Evolutionary conservation across 2,329 filamentous ascomycete genomes (phyloP).

Genomic region (Nigrospora sphaerica): DNA sequence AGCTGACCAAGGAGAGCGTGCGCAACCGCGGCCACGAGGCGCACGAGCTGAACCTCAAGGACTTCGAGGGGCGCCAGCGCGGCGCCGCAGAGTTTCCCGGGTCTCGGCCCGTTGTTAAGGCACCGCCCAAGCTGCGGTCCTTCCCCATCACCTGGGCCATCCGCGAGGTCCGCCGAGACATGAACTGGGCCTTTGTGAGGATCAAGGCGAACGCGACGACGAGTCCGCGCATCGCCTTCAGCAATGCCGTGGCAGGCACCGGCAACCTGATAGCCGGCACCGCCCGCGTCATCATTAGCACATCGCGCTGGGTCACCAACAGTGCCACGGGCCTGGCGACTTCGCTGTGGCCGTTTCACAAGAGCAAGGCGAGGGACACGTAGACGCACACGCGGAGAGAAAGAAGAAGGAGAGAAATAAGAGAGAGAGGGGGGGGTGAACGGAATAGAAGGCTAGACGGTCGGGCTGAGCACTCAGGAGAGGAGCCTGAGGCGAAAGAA

Average conservation of each 20-base stretch:
- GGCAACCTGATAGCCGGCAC: constrained; percentile 1
- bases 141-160: constrained; percentile 15
- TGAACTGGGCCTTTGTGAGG: constrained; percentile 5
- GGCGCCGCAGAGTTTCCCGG: constrained; percentile 20
- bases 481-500: too few relatives aligned
- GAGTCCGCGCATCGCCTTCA: background rate
- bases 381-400: too few relatives aligned
- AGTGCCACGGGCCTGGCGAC: constrained; percentile 2
- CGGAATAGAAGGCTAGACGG: too few relatives aligned
- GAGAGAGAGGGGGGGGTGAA: too few relatives aligned
- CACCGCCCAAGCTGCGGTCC: constrained; percentile 16
- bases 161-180: constrained; percentile 9
- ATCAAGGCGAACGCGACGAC: background rate
- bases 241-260: background rate
- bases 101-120: constrained; percentile 14
- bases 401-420: too few relatives aligned
- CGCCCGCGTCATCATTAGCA: constrained; percentile 3
- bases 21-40: constrained; percentile 18
- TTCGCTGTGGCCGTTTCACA: background rate
- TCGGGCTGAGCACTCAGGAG: too few relatives aligned
- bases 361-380: too few relatives aligned
- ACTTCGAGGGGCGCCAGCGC: constrained; percentile 13
- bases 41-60: constrained; percentile 17
- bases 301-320: constrained; percentile 6
- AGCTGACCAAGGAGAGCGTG: constrained; percentile 20